Evolutionary conservation across 495 filamentous ascomycete species (phyloP), one percentile per base, ranked within the genome.

Genomic region (Ramalina intermedia): DNA sequence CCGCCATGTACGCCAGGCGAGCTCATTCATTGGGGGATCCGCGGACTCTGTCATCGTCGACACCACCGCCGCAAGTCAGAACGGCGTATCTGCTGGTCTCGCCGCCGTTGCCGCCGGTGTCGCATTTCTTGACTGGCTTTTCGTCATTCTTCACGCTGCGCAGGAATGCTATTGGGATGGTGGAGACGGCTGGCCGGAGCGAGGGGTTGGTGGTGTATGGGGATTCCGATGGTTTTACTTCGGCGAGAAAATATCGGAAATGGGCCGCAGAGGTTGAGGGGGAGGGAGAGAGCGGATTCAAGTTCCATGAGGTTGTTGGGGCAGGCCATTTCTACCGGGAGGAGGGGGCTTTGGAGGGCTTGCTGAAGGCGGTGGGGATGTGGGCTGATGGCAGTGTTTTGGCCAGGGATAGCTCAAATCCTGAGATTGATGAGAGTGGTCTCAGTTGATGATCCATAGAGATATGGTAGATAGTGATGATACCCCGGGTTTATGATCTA

Each of bases 291-390:
- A 66, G 63, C 33, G 44, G n/a, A 12, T 82, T 81, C 48, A 60
- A 61, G 6, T 68, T 63, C 47, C 66, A 70, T 26, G 78, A 85
- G 56, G 71, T 94, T 40, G 61, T 64, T 17, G 75, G 75, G 5
- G 88, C 82, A 8, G 85, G 83, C 3, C 88, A 95, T 64, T 94
- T 94, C 57, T 95, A 87, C 86, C 60, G 68, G 20, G 83, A 90
- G 55, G 58, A 71, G 5, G 79, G 76, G 4, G 79, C 73, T n/a
- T 66, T 74, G 56, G 53, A 58, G 37, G 65, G 71, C 51, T 66
- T 89, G 54, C 71, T 66, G 56, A 55, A 54, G 26, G 54, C 57
- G 13, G 49, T 79, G 17, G 58, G 65, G 58, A 55, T 60, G 41
- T 79, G 71, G 73, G 49, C 68, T 50, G 54, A 47, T 50, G 50